Conservation (phyloP, 257 asterid species). For the Solanum piurae region DNA sequence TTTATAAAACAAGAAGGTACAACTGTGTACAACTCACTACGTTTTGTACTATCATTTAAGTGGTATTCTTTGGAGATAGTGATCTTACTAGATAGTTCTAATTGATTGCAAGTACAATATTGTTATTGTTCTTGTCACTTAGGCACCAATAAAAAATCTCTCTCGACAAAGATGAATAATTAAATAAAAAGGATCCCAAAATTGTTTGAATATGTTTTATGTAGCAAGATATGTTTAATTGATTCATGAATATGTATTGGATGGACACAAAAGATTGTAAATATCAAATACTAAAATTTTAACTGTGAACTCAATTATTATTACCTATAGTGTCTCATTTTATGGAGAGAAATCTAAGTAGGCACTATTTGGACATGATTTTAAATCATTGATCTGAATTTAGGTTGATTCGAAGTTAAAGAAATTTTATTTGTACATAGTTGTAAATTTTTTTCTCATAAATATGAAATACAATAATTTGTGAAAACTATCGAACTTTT, state of each 20-base stretch:
- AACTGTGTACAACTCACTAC: neutral
- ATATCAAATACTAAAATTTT: neutral
- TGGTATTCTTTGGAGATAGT: neutral
- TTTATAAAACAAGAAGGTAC: neutral
- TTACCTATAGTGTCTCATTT: neutral
- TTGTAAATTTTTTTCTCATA: neutral
- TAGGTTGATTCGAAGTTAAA: neutral
- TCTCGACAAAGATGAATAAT: neutral
- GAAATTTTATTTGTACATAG: too few species aligned
- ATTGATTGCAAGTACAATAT: neutral
- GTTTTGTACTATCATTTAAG: neutral
- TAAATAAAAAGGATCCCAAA: neutral
- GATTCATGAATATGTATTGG: neutral
- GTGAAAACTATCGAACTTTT: neutral
- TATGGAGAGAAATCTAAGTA: neutral
- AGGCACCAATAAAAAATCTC: neutral
- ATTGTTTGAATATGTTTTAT: neutral
- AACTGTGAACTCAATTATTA: neutral
- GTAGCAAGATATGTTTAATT: neutral
- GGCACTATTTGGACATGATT: neutral
- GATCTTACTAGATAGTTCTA: neutral
- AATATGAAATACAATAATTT: neutral
- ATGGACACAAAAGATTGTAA: neutral
- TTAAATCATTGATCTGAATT: neutral
- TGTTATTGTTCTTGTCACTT: neutral